Conservation (phyloP, 352 stramenopile species). For the Phytophthora chlamydospora region DNA sequence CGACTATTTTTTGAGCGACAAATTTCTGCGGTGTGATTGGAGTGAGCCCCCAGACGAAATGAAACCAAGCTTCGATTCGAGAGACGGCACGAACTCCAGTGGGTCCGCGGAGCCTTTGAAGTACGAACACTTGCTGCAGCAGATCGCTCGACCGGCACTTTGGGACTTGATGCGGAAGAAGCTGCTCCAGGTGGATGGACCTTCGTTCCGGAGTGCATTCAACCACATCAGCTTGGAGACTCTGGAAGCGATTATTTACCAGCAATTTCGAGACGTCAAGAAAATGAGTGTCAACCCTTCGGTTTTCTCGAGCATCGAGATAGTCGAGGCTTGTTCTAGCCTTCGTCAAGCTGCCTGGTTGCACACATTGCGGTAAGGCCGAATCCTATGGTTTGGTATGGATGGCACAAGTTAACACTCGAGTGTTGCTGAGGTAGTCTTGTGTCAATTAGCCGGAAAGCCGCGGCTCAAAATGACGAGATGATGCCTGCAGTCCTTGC, state of each 20-base stretch:
- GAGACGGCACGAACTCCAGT: not conserved
- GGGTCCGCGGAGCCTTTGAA: slow-evolving; percentile 5
- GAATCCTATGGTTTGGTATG: not conserved
- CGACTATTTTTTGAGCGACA: slow-evolving; percentile 43
- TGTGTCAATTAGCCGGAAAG: slow-evolving; percentile 29
- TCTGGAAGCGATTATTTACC: slow-evolving; percentile 51
- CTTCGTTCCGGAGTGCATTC: slow-evolving; percentile 34
- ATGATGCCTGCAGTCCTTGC: slow-evolving; percentile 25
- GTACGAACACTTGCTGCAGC: slow-evolving; percentile 32
- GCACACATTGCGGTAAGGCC: slow-evolving; percentile 60
- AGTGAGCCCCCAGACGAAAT: slow-evolving; percentile 13
- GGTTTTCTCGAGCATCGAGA: slow-evolving; percentile 43
- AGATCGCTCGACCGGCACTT: slow-evolving; percentile 44
- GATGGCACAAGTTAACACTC: slow-evolving; percentile 3
- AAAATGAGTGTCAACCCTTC: slow-evolving; percentile 58
- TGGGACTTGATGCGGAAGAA: slow-evolving; percentile 60
- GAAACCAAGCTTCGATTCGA: not conserved
- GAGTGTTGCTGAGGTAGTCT: slow-evolving; percentile 11
- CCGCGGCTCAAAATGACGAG: slow-evolving; percentile 10
- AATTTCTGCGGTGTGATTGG: slow-evolving; percentile 39
- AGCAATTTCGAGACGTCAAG: slow-evolving; percentile 50
- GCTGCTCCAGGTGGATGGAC: slow-evolving; percentile 37
- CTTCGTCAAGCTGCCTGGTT: slow-evolving; percentile 70
- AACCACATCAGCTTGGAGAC: slow-evolving; percentile 45
- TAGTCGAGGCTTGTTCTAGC: slow-evolving; percentile 57